phyloP scores from a whole-genome alignment of 805 yeast species.

The Saturnispora silvae region DNA sequence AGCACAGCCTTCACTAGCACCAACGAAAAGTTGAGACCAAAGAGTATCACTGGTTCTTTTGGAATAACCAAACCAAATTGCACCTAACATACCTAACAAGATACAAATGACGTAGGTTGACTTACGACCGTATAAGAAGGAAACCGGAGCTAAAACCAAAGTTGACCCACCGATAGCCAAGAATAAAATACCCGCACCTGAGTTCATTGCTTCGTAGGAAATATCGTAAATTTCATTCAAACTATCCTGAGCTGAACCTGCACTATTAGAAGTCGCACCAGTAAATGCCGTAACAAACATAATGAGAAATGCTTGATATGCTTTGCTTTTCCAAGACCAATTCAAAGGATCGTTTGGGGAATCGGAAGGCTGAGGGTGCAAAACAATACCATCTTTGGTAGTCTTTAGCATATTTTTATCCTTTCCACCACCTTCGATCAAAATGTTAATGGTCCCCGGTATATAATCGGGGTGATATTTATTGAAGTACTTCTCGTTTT shows the following conservation, averaged over 20 bases:
- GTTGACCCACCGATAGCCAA: conserved; percentile 59
- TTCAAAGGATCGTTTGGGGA: conserved; percentile 57
- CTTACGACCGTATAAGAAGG: conserved; percentile 61
- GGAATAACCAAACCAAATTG: conserved; percentile 59
- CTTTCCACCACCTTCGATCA: conserved; percentile 21
- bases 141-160: conserved; percentile 53
- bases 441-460: conserved; percentile 47
- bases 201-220: conserved; percentile 58
- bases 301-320: conserved; percentile 40
- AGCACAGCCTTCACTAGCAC: conserved; percentile 71
- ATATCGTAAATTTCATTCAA: conserved; percentile 53
- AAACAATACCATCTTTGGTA: conserved; percentile 29
- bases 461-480: conserved; percentile 32
- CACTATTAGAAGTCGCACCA: conserved; percentile 66
- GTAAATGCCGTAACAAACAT: conserved; percentile 56
- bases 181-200: conserved; percentile 74
- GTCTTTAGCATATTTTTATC: conserved; percentile 22
- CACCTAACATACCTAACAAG: conserved; percentile 49
- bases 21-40: conserved; percentile 72
- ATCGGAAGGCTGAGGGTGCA: conserved; percentile 56
- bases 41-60: conserved; percentile 48
- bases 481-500: conserved; percentile 20
- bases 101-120: conserved; percentile 53
- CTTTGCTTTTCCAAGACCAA: conserved; percentile 36
- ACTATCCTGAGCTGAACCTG: conserved; percentile 61